Evolutionary conservation across 2,329 filamentous ascomycete genomes (phyloP), one percentile per base, ranked within the genome.

Genomic region (Aureobasidium musti): DNA sequence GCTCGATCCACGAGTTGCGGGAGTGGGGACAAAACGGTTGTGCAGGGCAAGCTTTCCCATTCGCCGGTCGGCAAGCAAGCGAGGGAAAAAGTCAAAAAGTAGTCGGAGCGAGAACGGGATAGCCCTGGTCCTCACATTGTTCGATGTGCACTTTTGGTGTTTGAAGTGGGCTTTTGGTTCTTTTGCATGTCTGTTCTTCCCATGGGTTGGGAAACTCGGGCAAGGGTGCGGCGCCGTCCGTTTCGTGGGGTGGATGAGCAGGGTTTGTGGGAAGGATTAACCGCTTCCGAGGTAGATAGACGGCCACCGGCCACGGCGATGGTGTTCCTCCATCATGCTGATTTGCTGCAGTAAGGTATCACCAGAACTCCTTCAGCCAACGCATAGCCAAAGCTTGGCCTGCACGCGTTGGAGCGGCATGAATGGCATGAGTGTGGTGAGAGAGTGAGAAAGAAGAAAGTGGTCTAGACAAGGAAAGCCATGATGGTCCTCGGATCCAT

Each of bases 11-110:
- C 41, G 39, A 21, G 33, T 63, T 52, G 33, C 33, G 45, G 33
- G 30, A 52, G 43, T 52, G 57, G 33, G 13, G 39, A 23, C 13
- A 7, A 35, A 61, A 61, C 57, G 57, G 57, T 21, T 28, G 57
- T 61, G n/a, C 57, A 49, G 41, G 14, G 19, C 28, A 30, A 61
- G 39, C 39, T 30, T 35, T 41, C 17, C n/a, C n/a, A n/a, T n/a
- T n/a, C n/a, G n/a, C n/a, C n/a, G n/a, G 39, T 61, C 57, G 57
- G 57, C 33, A 61, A 61, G 57, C 57, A 61, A 61, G 57, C 57
- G 57, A 61, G 43, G n/a, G n/a, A n/a, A 49, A 56, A 35, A 28
- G 21, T 5, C 26, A 35, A 30, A n/a, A 13, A 35, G 13, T n/a
- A 26, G 8, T 41, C 21, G 30, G 53, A 10, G 17, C 41, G 43